Percentiles rank a stretch among this genome's conserved stretches.
phyloP scores from a whole-genome alignment of 805 yeast species.

The Metschnikowia chrysomelidarum region DNA sequence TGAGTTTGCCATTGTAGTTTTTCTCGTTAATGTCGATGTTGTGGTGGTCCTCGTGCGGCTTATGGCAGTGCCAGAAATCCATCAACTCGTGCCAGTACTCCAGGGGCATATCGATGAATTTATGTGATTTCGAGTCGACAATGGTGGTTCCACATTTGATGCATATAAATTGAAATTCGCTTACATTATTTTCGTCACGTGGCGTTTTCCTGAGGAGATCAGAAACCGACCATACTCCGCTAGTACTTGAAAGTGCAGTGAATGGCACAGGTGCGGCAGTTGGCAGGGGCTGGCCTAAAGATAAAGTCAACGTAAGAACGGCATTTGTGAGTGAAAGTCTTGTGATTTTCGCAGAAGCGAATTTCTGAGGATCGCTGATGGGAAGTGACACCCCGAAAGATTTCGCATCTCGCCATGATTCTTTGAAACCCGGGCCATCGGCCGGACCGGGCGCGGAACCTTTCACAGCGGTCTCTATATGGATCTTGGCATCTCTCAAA shows the following conservation, averaged over 20 bases:
- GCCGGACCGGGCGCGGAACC: too few species aligned
- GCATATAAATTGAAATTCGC: slow-evolving; percentile 33
- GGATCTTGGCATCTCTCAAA: slow-evolving; percentile 2
- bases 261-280: slow-evolving; percentile 7
- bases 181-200: slow-evolving; percentile 16
- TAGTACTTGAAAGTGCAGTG: slow-evolving; percentile 14
- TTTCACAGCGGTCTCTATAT: slow-evolving; percentile 5
- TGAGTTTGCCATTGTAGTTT: slow-evolving; percentile 34
- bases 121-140: slow-evolving; percentile 31
- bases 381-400: slow-evolving; percentile 8
- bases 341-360: slow-evolving; percentile 8
- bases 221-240: slow-evolving; percentile 40
- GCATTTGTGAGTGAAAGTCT: neutral
- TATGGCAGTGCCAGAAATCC: slow-evolving; percentile 98
- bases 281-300: neutral
- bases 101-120: slow-evolving; percentile 72
- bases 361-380: neutral
- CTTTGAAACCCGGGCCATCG: too few species aligned
- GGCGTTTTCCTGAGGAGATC: slow-evolving; percentile 39
- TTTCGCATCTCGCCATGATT: too few species aligned
- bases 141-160: slow-evolving; percentile 26
- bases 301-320: slow-evolving; percentile 1
- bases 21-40: slow-evolving; percentile 19
- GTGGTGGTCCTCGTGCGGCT: slow-evolving; percentile 46
- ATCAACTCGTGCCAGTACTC: slow-evolving; percentile 92